phyloP scores from a whole-genome alignment of 495 filamentous ascomycete genomes.

The Hyaloscypha finlandica region DNA sequence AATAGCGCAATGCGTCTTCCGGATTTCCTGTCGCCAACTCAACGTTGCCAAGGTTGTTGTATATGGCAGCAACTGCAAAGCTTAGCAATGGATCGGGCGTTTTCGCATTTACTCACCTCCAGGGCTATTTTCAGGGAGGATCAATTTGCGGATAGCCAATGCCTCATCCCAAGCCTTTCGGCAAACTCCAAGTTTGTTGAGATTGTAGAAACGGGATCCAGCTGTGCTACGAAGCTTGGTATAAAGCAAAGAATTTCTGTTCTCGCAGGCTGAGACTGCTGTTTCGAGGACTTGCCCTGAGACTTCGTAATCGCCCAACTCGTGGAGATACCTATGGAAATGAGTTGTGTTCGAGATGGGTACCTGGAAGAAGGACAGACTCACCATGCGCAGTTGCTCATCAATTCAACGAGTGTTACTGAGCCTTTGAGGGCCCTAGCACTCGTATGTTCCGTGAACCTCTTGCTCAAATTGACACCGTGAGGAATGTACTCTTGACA shows the following conservation, averaged over 20 bases:
- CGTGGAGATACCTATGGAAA: constrained; percentile 6
- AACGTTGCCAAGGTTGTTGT: constrained; percentile 8
- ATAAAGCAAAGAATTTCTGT: neutral
- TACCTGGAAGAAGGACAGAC: neutral
- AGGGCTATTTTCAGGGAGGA: neutral
- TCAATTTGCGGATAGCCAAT: neutral
- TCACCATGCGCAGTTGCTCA: constrained; percentile 5
- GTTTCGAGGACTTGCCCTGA: neutral
- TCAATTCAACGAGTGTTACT: neutral
- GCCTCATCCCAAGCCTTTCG: neutral
- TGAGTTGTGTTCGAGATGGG: neutral
- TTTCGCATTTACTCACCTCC: neutral
- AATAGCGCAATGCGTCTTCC: neutral
- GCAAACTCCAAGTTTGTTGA: neutral
- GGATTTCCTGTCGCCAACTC: constrained; percentile 1
- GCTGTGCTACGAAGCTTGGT: neutral
- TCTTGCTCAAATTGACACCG: constrained; percentile 23
- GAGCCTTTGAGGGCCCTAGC: neutral
- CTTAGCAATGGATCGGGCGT: neutral
- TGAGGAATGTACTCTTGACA: constrained; percentile 25
- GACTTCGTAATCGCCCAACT: constrained; percentile 6
- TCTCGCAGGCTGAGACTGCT: neutral
- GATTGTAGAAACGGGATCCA: neutral
- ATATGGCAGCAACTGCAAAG: constrained; percentile 6
- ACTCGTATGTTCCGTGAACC: neutral